Percentiles rank a stretch among this genome's conserved stretches.
These are phyloP conservation scores for Nigrospora osmanthi DNA, from an alignment of 2,329 filamentous ascomycete species.

Conservation along the genomic window DNA sequence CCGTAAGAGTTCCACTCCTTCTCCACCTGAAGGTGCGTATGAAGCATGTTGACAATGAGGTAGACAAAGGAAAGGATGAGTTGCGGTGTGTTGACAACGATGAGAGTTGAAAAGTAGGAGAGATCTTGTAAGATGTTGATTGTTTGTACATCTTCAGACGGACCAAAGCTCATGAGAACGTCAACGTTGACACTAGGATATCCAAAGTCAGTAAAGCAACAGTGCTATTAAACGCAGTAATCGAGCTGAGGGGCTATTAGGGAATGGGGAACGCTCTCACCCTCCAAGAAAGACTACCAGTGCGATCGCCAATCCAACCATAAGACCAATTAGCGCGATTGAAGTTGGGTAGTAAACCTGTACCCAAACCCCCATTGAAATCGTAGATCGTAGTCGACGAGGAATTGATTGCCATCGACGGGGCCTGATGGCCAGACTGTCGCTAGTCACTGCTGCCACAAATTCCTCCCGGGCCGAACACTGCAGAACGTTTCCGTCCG, in stretches of 20 bases:
- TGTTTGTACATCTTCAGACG: conserved; percentile 1
- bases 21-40: conserved; percentile 32
- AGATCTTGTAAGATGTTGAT: not conserved
- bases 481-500: not conserved
- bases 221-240: not conserved
- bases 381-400: conserved; percentile 4
- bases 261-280: conserved; percentile 8
- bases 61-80: conserved; percentile 31
- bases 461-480: conserved; percentile 2
- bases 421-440: conserved; percentile 1
- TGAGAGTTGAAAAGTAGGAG: conserved; percentile 5
- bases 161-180: not conserved
- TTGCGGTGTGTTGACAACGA: conserved; percentile 29
- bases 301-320: too few species aligned
- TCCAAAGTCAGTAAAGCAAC: not conserved
- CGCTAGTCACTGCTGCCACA: not conserved
- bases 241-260: conserved; percentile 5
- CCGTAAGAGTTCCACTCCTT: conserved; percentile 33
- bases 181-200: not conserved
- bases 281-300: conserved; percentile 8
- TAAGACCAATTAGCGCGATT: too few species aligned
- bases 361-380: not conserved
- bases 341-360: too few species aligned
- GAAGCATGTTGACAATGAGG: conserved; percentile 28
- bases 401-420: conserved; percentile 4